A percentile compares a stretch with the other conserved stretches of the same genome.
Conservation (phyloP, 2,329 filamentous ascomycete genomes). For the Apiospora sp. region DNA sequence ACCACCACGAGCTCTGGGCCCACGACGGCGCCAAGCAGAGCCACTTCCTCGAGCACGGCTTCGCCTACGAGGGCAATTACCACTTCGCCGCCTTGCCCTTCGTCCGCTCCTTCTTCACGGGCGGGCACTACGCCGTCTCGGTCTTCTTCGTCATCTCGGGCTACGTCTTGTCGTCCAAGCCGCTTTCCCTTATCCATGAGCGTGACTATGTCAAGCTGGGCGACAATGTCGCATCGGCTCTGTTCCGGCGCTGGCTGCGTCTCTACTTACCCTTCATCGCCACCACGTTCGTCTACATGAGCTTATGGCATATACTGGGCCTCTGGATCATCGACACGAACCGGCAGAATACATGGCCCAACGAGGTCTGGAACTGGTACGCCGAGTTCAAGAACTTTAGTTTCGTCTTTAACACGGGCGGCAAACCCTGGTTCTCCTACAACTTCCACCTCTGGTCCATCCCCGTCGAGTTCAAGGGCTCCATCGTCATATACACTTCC, state of each 20-base stretch:
- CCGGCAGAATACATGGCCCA: constrained; percentile 50
- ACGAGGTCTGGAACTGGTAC: constrained; percentile 60
- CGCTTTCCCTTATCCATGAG: constrained; percentile 54
- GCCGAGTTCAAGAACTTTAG: constrained; percentile 73
- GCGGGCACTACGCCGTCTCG: constrained; percentile 67
- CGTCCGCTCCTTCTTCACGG: constrained; percentile 66
- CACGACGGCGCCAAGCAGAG: constrained; percentile 52
- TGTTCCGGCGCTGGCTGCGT: constrained; percentile 59
- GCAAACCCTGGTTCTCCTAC: constrained; percentile 63
- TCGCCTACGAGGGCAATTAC: constrained; percentile 56
- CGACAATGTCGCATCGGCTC: constrained; percentile 54
- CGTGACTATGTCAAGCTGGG: constrained; percentile 51
- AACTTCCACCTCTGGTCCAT: constrained; percentile 71
- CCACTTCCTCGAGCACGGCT: constrained; percentile 59
- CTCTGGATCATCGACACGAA: constrained; percentile 51
- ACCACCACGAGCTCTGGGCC: constrained; percentile 67
- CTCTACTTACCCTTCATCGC: constrained; percentile 60
- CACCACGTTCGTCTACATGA: constrained; percentile 62
- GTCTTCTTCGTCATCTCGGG: constrained; percentile 66
- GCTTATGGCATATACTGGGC: constrained; percentile 60
- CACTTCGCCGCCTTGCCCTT: constrained; percentile 62
- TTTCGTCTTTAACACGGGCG: constrained; percentile 68
- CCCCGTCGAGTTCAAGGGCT: constrained; percentile 69
- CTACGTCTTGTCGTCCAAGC: constrained; percentile 62
- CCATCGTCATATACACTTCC: constrained; percentile 67